Percentiles rank a stretch among this genome's conserved stretches.
Conservation (phyloP, 2,329 filamentous ascomycete species). For the Diaporthe sp. region DNA sequence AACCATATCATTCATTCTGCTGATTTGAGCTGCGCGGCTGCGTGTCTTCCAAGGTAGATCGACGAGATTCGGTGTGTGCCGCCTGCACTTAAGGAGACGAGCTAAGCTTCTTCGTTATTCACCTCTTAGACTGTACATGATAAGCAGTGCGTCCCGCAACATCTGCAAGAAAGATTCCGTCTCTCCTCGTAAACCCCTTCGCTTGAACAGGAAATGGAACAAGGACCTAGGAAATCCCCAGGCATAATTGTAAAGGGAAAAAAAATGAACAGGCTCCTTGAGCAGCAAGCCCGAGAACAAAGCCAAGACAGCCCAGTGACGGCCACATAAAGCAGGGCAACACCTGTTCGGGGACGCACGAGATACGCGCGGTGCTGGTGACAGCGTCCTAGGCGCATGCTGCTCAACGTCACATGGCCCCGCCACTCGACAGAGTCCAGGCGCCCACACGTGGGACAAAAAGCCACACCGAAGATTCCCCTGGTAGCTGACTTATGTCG, state of each 20-base stretch:
- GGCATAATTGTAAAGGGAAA: background rate
- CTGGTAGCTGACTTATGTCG: background rate
- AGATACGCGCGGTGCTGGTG: background rate
- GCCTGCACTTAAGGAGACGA: background rate
- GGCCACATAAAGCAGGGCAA: background rate
- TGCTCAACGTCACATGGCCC: background rate
- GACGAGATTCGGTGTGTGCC: background rate
- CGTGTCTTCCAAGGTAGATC: background rate
- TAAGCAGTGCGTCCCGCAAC: background rate
- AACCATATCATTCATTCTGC: background rate
- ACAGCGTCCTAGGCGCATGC: background rate
- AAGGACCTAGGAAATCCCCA: background rate
- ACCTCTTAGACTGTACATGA: no score
- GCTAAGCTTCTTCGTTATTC: background rate
- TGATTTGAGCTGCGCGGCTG: background rate
- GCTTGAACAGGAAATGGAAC: background rate
- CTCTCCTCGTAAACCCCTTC: background rate
- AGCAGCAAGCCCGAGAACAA: background rate
- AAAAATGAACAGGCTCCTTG: no score
- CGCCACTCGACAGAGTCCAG: conserved; percentile 7
- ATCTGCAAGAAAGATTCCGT: background rate
- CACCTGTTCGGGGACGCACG: background rate
- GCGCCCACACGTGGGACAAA: background rate
- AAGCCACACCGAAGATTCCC: background rate
- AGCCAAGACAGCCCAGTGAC: no score